Conservation (phyloP, 768 basidiomycete genomes). For the Aureoboletus auriporus region DNA sequence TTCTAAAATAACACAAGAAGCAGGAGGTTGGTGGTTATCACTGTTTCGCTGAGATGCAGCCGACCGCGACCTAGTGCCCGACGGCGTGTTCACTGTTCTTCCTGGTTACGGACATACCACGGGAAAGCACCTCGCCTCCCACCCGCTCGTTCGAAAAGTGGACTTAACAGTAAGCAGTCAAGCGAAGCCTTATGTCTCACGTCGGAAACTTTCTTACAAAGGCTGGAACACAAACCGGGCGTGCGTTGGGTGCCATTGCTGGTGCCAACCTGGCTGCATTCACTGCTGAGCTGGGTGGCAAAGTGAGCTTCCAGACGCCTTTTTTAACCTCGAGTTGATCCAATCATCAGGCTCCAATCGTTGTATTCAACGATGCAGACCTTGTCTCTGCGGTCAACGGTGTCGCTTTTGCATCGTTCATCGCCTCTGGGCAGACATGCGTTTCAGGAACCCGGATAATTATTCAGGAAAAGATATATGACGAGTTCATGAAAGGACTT, state of each 20-base stretch:
- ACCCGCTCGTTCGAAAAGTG: slow-evolving; percentile 71
- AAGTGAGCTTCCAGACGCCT: slow-evolving; percentile 39
- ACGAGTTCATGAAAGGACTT: slow-evolving; percentile 60
- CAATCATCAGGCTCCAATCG: slow-evolving; percentile 60
- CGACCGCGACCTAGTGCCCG: slow-evolving; percentile 52
- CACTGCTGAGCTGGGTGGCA: slow-evolving; percentile 86
- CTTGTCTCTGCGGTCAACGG: slow-evolving; percentile 75
- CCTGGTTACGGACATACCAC: slow-evolving; percentile 67
- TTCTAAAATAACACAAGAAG: slow-evolving; percentile 55
- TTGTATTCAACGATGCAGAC: slow-evolving; percentile 79
- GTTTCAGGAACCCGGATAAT: slow-evolving; percentile 88
- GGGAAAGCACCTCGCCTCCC: slow-evolving; percentile 60
- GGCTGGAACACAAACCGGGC: slow-evolving; percentile 79
- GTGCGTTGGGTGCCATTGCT: slow-evolving; percentile 66
- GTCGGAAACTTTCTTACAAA: slow-evolving; percentile 22
- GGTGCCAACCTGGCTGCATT: slow-evolving; percentile 70
- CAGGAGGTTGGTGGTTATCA: slow-evolving; percentile 50
- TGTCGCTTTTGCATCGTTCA: slow-evolving; percentile 76
- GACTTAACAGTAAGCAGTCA: slow-evolving; percentile 66
- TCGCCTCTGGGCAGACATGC: slow-evolving; percentile 88
- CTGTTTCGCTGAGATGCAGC: not conserved
- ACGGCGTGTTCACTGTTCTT: slow-evolving; percentile 67
- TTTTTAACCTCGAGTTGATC: not conserved
- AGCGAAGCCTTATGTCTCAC: not conserved
- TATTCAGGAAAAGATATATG: slow-evolving; percentile 66